Percentiles rank a stretch among this genome's conserved stretches.
Evolutionary conservation across 495 filamentous ascomycete species (phyloP).

Genomic region (Penicillium tannophilum): DNA sequence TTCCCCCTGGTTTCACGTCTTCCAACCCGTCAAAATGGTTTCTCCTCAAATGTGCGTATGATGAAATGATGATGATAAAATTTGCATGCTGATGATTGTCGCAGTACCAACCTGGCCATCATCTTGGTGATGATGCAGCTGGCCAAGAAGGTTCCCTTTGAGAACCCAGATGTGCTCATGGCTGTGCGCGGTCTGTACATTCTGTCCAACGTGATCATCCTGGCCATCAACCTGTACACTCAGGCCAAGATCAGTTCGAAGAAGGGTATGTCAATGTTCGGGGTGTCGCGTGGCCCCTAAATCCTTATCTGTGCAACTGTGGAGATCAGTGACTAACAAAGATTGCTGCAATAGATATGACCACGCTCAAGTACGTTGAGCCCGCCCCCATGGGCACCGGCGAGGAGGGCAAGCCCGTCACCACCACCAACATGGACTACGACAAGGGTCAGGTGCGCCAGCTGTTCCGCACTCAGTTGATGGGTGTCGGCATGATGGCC

Average conservation of each 20-base stretch:
- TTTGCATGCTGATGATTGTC: neutral
- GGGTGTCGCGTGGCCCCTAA: neutral
- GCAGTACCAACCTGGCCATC: slow-evolving; percentile 88
- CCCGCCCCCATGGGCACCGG: slow-evolving; percentile 86
- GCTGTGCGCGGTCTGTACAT: slow-evolving; percentile 81
- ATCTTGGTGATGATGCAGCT: slow-evolving; percentile 98
- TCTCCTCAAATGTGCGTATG: slow-evolving; percentile 48
- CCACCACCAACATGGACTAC: slow-evolving; percentile 93
- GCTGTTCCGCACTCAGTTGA: slow-evolving; percentile 82
- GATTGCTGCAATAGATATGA: slow-evolving; percentile 65
- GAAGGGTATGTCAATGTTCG: slow-evolving; percentile 68
- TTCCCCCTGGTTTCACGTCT: slow-evolving; percentile 7
- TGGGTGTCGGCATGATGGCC: slow-evolving; percentile 96
- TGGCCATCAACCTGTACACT: slow-evolving; percentile 79
- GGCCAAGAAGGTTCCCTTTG: slow-evolving; percentile 93
- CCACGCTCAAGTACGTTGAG: slow-evolving; percentile 98
- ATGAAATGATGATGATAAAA: neutral
- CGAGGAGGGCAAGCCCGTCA: slow-evolving; percentile 92
- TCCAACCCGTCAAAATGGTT: slow-evolving; percentile 43
- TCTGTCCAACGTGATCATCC: slow-evolving; percentile 85
- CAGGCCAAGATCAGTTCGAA: slow-evolving; percentile 84
- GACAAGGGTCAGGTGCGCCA: slow-evolving; percentile 81
- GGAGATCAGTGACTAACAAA: slow-evolving; percentile 3
- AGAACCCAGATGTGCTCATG: slow-evolving; percentile 84
- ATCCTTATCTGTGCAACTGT: neutral